Evolutionary conservation across 1,284 basidiomycete genomes (phyloP), one percentile per base, ranked within the genome.

Genomic region (Ceratobasidium sp.): DNA sequence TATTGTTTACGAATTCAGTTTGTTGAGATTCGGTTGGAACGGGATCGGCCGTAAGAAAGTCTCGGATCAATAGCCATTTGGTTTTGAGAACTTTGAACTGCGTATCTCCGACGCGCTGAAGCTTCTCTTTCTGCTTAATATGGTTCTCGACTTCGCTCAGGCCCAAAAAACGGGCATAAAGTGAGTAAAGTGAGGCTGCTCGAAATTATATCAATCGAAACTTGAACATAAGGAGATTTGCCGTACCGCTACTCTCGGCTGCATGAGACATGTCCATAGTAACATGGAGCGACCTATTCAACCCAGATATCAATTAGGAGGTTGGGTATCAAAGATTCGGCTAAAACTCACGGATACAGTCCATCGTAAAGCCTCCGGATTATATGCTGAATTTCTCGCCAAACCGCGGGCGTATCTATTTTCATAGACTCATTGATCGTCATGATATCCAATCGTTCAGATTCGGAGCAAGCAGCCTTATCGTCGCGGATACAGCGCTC

Each of bases 181-280:
- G 73, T 3, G 26, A 10, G 26, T 77, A 40, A 15, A 77, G 73
- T 3, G 26, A 10, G 26, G 73, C 73, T 77, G 15, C 5, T 42
- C 20, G 33, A 23, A 44, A 18, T 15, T 13, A n/a, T 23, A 9
- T 56, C n/a, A 56, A 23, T 28, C 39, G 28, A 13, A 12, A 39
- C 12, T 13, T 42, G 7, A 49, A 6, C 26, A 12, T 4, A 23
- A 7, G 15, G 28, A 23, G 44, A 28, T 26, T 13, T 44, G 20
- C 42, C 76, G 13, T 66, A 77, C 76, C 76, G 26, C 64, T 68
- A 28, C 18, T 33, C 61, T 68, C 76, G 18, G 76, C 23, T 1
- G 55, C 13, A 39, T 69, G 56, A 26, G 66, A 49, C 42, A 69
- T 61, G 23, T 68, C 55, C 42, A 60, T 68, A 33, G 44, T 33